phyloP scores from a whole-genome alignment of 2,329 filamentous ascomycete genomes.

The Beauveria pseudobassiana region DNA sequence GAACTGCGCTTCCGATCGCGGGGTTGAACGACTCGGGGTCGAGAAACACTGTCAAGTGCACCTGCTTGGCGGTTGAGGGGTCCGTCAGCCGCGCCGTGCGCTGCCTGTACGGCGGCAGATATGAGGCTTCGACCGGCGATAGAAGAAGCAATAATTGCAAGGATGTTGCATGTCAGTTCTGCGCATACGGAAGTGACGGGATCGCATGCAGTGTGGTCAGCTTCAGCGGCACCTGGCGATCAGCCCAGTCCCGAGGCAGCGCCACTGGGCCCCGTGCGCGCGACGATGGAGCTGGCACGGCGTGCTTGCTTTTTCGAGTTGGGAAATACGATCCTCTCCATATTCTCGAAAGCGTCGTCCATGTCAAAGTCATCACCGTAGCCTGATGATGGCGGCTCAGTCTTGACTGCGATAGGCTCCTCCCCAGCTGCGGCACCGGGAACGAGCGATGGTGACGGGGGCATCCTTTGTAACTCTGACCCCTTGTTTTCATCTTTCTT shows the following conservation, averaged over 20 bases:
- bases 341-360: conserved; percentile 30
- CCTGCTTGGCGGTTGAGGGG: conserved; percentile 43
- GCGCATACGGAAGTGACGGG: conserved; percentile 45
- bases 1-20: conserved; percentile 38
- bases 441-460: neutral
- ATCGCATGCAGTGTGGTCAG: conserved; percentile 44
- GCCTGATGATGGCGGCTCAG: neutral
- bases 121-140: conserved; percentile 39
- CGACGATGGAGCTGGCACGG: conserved; percentile 6
- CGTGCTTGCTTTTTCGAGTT: conserved; percentile 12
- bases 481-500: neutral
- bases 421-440: neutral
- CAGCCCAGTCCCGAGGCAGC: conserved; percentile 33
- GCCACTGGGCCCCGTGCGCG: conserved; percentile 22
- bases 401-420: neutral
- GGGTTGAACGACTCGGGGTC: conserved; percentile 43
- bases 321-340: conserved; percentile 30
- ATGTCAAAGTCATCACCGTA: conserved; percentile 14
- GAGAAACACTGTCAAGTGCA: conserved; percentile 47
- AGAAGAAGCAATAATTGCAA: conserved; percentile 41
- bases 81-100: conserved; percentile 45
- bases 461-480: neutral
- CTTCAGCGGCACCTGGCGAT: conserved; percentile 38
- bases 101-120: conserved; percentile 42
- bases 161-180: conserved; percentile 51